phyloP scores from a whole-genome alignment of 306 rosid species.

The Glycine tomentella region DNA sequence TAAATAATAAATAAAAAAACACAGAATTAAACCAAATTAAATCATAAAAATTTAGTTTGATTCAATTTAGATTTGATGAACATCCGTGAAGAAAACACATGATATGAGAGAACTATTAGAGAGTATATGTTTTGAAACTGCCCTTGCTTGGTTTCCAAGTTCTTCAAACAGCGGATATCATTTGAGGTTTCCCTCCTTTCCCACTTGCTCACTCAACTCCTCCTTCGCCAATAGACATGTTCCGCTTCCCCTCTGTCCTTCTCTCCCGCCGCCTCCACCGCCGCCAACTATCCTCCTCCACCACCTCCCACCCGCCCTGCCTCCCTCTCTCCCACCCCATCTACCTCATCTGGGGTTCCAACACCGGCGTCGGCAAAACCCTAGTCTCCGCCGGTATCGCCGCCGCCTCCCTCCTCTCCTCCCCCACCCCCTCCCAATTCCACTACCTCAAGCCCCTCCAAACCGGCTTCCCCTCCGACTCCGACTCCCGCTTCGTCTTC shows the following conservation, averaged over 20 bases:
- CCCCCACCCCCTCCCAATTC: slow-evolving; percentile 54
- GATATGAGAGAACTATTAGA: too few relatives aligned
- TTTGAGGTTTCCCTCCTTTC: slow-evolving; percentile 1
- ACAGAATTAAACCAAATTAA: too few relatives aligned
- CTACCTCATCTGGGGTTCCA: slow-evolving; percentile 85
- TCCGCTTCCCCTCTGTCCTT: slow-evolving; percentile 43
- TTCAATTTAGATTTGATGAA: too few relatives aligned
- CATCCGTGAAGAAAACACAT: too few relatives aligned
- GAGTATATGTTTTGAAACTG: not conserved
- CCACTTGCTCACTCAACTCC: not conserved
- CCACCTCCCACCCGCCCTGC: slow-evolving; percentile 48
- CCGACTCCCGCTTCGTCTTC: slow-evolving; percentile 85
- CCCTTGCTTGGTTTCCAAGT: not conserved
- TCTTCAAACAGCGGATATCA: not conserved
- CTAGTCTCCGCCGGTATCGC: slow-evolving; percentile 93
- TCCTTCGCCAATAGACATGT: slow-evolving; percentile 19
- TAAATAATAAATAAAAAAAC: too few relatives aligned
- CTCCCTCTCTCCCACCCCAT: slow-evolving; percentile 81
- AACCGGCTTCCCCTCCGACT: slow-evolving; percentile 88
- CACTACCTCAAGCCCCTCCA: slow-evolving; percentile 91
- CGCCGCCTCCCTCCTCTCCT: slow-evolving; percentile 62
- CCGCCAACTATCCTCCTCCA: slow-evolving; percentile 43
- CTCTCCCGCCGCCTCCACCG: slow-evolving; percentile 45
- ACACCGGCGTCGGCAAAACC: slow-evolving; percentile 93
- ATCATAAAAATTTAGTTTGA: too few relatives aligned